Base-by-base conservation (phyloP, 2,329 filamentous ascomycete genomes). In the Chaetoscypha palmicola region DNA sequence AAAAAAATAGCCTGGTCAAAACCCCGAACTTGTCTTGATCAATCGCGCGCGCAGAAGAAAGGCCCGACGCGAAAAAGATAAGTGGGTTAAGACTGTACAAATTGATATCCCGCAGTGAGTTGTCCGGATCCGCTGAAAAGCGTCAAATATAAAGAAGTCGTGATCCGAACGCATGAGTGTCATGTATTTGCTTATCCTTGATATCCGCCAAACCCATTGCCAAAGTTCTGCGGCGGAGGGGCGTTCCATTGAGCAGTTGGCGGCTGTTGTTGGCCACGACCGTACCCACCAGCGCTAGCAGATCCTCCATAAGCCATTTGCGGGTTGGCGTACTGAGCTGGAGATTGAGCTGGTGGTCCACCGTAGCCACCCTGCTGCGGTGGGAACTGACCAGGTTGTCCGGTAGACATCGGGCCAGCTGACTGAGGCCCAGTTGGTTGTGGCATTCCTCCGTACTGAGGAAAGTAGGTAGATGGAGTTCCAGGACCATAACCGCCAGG, bases 371-470 rank as follows among this genome's bases (percentile, higher is more conserved):
- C 77, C 60, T 81, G 81, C 64, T 86, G 83, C 56, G 74, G 80
- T 58, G 75, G 76, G 58, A 72, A 80, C 43, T 62, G 59, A 50
- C 62, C 62, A 45, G 66, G 65, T 45, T 66, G 64, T 32, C 64
- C 61, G 45, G 60, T 62, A 45, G 60, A 52, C 57, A 63, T 62
- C 16, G 61, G 60, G 46, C 60, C 61, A 38, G 60, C 61, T 51
- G 61, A 63, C 50, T 62, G 61, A 47, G 59, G 60, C 48, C 60
- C 61, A 44, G 49, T 54, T 51, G 57, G 59, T 48, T 58, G 59
- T 57, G 60, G 60, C 59, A 63, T 77, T 76, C 86, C 86, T 76
- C 86, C 86, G 62, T 97, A 97, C 68, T 97, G 92, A 55, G 91
- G 89, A 66, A 96, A 97, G 72, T 88, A 96, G 46, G 80, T 82